Evolutionary conservation across 2,329 filamentous ascomycete species (phyloP), one percentile per base, ranked within the genome.

Genomic region (Periglandula ipomoeae): DNA sequence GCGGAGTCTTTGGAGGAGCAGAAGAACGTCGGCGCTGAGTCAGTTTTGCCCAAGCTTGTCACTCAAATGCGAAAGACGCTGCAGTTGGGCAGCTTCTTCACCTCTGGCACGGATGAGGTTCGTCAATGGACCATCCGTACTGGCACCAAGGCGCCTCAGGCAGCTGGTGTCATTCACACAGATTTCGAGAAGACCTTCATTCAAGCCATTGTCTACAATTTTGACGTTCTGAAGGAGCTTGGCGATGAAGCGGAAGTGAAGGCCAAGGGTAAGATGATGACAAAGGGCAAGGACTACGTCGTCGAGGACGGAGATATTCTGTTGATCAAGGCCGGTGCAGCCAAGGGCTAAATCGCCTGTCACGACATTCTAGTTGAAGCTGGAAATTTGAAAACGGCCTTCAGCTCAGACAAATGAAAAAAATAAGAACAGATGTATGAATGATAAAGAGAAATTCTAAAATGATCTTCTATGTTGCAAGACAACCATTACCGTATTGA

Each of bases 111-210:
- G 22, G 94, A 98, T 65, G 93, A 98, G 73, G 93, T 98, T 56
- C 82, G 93, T 60, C 93, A 98, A 73, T 98, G 93, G 94, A 98
- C 93, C 23, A 89, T 98, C 65, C 83, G 93, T 51, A 90, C 87
- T 62, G 90, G 89, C 59, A 95, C 85, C 65, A 98, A 98, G 76
- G 93, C 93, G n/a, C 93, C 93, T 17, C 87, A 94, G 64, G 93
- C 93, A 42, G 93, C 93, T 34, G 93, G 93, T 77, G 93, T 98
- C 54, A 98, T 98, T 58, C 93, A 98, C 72, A 88, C 85, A 57
- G 93, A 98, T 67, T 97, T 98, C 58, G 93, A 98, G 71, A 98
- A 98, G 83, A 98, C 94, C 0, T 98, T 98, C 66, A 98, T 98
- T 61, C 94, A 98, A 72, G 86, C 78, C 54, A 79, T 98, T 55